phyloP scores from a whole-genome alignment of 495 filamentous ascomycete species.

The Aspergillus funiculosus region DNA sequence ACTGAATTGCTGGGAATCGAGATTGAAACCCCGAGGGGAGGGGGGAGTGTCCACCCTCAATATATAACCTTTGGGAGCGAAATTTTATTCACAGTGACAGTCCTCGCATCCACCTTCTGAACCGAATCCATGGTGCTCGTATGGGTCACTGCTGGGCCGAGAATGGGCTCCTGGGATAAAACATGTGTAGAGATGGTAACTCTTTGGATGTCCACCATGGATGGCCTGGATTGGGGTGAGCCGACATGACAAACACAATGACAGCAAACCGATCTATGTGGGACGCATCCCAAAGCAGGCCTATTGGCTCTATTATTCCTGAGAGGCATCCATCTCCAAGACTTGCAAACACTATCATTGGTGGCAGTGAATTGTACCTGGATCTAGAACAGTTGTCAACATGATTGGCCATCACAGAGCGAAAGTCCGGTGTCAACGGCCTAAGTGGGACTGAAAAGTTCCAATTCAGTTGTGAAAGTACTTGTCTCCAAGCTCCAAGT shows the following conservation, averaged over 20 bases:
- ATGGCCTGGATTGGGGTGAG: neutral
- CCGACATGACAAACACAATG: neutral
- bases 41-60: neutral
- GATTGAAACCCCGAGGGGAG: neutral
- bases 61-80: neutral
- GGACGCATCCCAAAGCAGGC: conserved; percentile 4
- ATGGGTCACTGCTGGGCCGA: neutral
- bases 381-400: neutral
- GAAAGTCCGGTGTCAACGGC: conserved; percentile 1
- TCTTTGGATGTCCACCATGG: neutral
- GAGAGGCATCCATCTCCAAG: neutral
- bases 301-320: neutral
- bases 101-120: neutral
- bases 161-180: neutral
- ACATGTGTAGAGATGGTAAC: neutral
- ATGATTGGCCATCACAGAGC: neutral
- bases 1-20: neutral
- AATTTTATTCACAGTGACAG: neutral
- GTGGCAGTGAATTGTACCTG: conserved; percentile 1
- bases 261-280: neutral
- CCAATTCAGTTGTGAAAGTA: neutral
- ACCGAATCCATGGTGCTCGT: neutral
- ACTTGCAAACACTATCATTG: neutral
- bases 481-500: neutral
- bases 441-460: neutral